Evolutionary conservation across 169 alveolate species (phyloP).

Genomic region (Babesia ovis): DNA sequence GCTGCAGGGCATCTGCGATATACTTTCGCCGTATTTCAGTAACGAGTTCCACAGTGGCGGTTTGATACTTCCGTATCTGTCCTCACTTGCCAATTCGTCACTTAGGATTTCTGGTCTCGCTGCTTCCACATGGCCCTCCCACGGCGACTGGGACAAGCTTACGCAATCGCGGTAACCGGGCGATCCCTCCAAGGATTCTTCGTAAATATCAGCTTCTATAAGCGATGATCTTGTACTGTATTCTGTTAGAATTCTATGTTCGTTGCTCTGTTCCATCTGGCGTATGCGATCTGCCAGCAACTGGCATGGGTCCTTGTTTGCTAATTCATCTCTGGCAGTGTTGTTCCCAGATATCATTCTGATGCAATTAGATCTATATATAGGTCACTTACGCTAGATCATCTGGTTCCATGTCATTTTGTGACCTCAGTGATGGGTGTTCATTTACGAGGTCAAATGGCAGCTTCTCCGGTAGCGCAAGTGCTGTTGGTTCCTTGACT

Average conservation of each 20-base stretch:
- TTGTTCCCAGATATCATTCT: too few relatives aligned
- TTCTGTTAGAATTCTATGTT: neutral
- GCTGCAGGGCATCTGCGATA: too few relatives aligned
- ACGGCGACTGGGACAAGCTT: neutral
- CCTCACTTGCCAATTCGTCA: too few relatives aligned
- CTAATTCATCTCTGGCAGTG: too few relatives aligned
- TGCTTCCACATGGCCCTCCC: neutral
- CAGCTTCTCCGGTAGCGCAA: constrained; percentile 5
- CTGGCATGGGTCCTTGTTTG: neutral
- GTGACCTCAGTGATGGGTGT: constrained; percentile 12
- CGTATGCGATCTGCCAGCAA: constrained; percentile 23
- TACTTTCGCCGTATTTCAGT: neutral
- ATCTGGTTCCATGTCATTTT: constrained; percentile 12
- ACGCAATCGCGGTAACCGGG: constrained; percentile 1
- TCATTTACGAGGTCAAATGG: constrained; percentile 14
- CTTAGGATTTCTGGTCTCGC: neutral
- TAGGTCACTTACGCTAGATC: neutral
- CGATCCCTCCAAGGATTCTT: neutral
- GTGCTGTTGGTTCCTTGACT: constrained; percentile 24
- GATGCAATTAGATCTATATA: neutral
- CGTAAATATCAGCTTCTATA: neutral
- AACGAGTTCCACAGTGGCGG: neutral
- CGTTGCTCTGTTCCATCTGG: constrained; percentile 22
- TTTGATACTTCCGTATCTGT: neutral
- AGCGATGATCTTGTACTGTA: neutral